A percentile compares a stretch with the other conserved stretches of the same genome.
phyloP scores from a whole-genome alignment of 768 basidiomycete genomes.

The Tephrocybe sp. region DNA sequence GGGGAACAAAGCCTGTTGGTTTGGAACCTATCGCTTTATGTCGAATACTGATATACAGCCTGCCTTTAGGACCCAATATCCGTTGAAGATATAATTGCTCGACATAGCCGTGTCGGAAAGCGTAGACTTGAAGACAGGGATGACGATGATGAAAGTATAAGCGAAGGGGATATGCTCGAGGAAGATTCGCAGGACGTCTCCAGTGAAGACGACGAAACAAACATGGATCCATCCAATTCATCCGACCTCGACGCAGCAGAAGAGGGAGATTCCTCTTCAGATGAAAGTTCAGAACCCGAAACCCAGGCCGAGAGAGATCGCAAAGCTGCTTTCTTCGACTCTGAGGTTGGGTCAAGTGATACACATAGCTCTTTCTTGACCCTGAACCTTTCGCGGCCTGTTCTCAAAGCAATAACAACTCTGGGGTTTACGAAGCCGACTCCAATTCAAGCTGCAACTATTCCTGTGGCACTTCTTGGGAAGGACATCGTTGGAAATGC shows the following conservation, averaged over 20 bases:
- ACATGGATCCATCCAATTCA: slow-evolving; percentile 24
- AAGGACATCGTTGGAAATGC: slow-evolving; percentile 96
- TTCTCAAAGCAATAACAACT: slow-evolving; percentile 85
- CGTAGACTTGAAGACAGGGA: slow-evolving; percentile 55
- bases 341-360: slow-evolving; percentile 44
- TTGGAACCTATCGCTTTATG: slow-evolving; percentile 1
- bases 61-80: slow-evolving; percentile 66
- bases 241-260: slow-evolving; percentile 32
- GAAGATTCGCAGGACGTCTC: slow-evolving; percentile 28
- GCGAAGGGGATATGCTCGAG: slow-evolving; percentile 34
- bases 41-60: slow-evolving; percentile 6
- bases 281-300: slow-evolving; percentile 45
- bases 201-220: slow-evolving; percentile 29
- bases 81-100: slow-evolving; percentile 89
- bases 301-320: slow-evolving; percentile 69
- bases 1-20: slow-evolving; percentile 60
- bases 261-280: slow-evolving; percentile 26
- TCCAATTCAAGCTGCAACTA: slow-evolving; percentile 92
- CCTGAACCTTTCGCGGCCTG: slow-evolving; percentile 94
- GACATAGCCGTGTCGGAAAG: slow-evolving; percentile 58
- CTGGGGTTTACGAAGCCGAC: slow-evolving; percentile 84
- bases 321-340: slow-evolving; percentile 88
- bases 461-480: slow-evolving; percentile 90
- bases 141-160: slow-evolving; percentile 30
- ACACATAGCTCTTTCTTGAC: slow-evolving; percentile 79